Conservation (phyloP, 2,329 filamentous ascomycete genomes). For the Amphichorda felina region DNA sequence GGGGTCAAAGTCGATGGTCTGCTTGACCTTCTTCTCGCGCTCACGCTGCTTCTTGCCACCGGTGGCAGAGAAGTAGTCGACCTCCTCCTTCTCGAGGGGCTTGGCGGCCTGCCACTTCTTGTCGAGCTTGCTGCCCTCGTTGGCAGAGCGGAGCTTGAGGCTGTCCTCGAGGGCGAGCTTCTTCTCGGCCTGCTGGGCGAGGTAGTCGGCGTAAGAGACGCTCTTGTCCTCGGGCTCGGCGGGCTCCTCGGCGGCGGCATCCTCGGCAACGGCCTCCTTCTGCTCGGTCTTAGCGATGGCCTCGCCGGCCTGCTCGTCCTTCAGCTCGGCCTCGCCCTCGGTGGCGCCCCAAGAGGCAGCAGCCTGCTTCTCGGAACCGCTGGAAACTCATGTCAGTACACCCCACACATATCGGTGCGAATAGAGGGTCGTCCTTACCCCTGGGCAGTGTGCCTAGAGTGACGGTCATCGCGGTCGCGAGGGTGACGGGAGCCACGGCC, state of each 20-base stretch:
- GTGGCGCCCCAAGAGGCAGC: slow-evolving; percentile 81
- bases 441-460: slow-evolving; percentile 27
- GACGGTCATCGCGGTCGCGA: slow-evolving; percentile 44
- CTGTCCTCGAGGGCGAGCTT: slow-evolving; percentile 54
- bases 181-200: slow-evolving; percentile 61
- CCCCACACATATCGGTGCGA: too few relatives aligned
- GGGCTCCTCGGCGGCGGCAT: slow-evolving; percentile 30
- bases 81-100: slow-evolving; percentile 51
- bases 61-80: slow-evolving; percentile 66
- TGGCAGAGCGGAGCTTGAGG: slow-evolving; percentile 72
- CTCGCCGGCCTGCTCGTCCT: slow-evolving; percentile 86
- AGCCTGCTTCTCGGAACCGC: slow-evolving; percentile 76
- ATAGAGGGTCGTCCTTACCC: slow-evolving; percentile 25
- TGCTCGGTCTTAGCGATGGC: slow-evolving; percentile 78
- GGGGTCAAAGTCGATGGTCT: slow-evolving; percentile 78
- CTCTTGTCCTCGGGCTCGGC: slow-evolving; percentile 71
- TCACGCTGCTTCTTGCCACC: slow-evolving; percentile 72
- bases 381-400: slow-evolving; percentile 20
- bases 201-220: slow-evolving; percentile 84
- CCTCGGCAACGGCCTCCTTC: slow-evolving; percentile 52
- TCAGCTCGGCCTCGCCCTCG: slow-evolving; percentile 72
- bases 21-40: slow-evolving; percentile 88
- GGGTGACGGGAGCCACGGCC: slow-evolving; percentile 41
- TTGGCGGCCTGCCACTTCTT: slow-evolving; percentile 92
- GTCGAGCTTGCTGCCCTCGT: slow-evolving; percentile 78